These are phyloP conservation scores for Plasmodium berghei DNA, from an alignment of 169 alveolate genomes.

Conservation along the genomic window DNA sequence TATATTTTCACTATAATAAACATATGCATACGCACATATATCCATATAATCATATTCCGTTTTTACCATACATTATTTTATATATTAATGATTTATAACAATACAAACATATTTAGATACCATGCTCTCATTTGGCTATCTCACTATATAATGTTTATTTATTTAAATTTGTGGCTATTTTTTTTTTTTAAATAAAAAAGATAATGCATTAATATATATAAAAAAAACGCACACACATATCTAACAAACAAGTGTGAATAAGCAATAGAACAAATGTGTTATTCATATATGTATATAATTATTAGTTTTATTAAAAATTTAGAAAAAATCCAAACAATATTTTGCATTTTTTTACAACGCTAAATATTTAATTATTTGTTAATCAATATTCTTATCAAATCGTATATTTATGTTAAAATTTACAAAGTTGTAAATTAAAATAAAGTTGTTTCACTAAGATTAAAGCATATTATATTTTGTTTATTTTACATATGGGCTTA, in stretches of 20 bases:
- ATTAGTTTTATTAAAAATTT: conserved; percentile 1
- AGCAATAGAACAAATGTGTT: conserved; percentile 1
- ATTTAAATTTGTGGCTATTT: conserved; percentile 9
- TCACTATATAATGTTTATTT: conserved; percentile 8
- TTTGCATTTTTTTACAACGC: no score
- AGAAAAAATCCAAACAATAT: neutral
- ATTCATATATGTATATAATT: neutral
- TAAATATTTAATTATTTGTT: no score
- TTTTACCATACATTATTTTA: neutral
- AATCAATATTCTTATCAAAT: no score
- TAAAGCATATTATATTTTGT: no score
- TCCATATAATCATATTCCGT: neutral
- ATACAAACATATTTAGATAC: no score
- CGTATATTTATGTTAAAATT: no score
- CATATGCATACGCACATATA: neutral
- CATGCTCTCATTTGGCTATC: no score
- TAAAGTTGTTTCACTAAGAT: no score
- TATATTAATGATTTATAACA: neutral
- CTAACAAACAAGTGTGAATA: neutral
- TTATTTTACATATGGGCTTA: no score
- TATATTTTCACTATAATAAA: neutral
- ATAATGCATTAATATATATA: neutral
- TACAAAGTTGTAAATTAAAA: no score
- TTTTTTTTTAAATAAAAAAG: conserved; percentile 13
- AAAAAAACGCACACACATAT: neutral